Evolutionary conservation across 2,329 filamentous ascomycete species (phyloP).

Genomic region (Karstenula rhodostoma): DNA sequence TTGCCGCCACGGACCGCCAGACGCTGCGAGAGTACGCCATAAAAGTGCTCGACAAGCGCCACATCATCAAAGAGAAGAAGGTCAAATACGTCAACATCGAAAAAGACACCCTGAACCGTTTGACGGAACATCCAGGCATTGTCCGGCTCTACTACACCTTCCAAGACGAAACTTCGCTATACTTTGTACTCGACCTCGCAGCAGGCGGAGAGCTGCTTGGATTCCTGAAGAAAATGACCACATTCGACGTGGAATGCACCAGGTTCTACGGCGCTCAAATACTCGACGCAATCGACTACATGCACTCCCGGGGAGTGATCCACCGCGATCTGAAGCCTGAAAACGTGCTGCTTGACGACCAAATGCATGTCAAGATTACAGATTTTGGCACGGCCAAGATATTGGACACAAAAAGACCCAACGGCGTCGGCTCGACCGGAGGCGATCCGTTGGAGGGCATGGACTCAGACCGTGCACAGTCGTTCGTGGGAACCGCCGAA

Average conservation of each 20-base stretch:
- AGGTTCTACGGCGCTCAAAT: conserved; percentile 96
- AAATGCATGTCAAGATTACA: conserved; percentile 98
- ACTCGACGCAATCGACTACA: conserved; percentile 94
- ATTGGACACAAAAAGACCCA: conserved; percentile 64
- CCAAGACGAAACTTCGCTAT: conserved; percentile 93
- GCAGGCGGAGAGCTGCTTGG: conserved; percentile 91
- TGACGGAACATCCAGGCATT: conserved; percentile 96
- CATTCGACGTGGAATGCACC: conserved; percentile 94
- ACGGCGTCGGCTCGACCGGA: conserved; percentile 46
- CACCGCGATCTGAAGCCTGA: conserved; percentile 97
- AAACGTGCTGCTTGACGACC: conserved; percentile 91
- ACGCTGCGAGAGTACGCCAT: conserved; percentile 96
- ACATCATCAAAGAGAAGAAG: conserved; percentile 99
- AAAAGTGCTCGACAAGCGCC: conserved; percentile 96
- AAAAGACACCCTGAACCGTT: conserved; percentile 93
- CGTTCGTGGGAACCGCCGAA: conserved; percentile 96
- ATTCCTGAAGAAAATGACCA: conserved; percentile 91
- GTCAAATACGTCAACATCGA: conserved; percentile 99
- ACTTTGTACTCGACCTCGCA: conserved; percentile 95
- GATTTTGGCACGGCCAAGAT: conserved; percentile 99
- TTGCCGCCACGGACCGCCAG: conserved; percentile 90
- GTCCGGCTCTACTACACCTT: conserved; percentile 98
- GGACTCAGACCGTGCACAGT: conserved; percentile 81
- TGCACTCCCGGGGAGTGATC: conserved; percentile 95
- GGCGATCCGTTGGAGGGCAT: conserved; percentile 63